Evolutionary conservation across 371 early-diverging fungal species (phyloP), one percentile per base, ranked within the genome.

Genomic region (Apophysomyces variabilis): DNA sequence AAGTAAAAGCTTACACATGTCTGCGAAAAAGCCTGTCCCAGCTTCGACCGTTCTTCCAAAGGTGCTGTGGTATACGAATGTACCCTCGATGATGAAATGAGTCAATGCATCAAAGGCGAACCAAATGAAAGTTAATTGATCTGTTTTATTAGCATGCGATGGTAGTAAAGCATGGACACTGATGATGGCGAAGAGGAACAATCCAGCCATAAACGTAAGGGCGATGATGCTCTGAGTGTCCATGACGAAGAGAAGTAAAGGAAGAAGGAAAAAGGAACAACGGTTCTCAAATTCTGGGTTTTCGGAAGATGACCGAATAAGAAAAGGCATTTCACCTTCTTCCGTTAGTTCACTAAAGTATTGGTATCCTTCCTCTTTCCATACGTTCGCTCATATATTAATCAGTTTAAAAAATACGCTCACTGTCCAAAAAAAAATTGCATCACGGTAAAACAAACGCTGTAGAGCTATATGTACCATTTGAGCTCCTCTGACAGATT

Each of bases 1-100:
- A 26, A 26, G 32, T 26, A 26, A 26, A 26, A 26, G 32, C 69
- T 69, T 66, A 70, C 70, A 77, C 56, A 77, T 66, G 37, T 61
- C 58, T n/a, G 70, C 78, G 57, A 77, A 68, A 38, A 64, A 58
- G 4, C 71, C 69, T 14, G 60, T 43, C 38, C 73, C 69, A 8
- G 59, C 58, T 38, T 65, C 65, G 8, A 76, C 71, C 0, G 70
- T 68, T 37, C 75, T 66, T 21, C 73, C 73, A 54, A 72, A 63
- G 12, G 67, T 66, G 32, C 70, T 70, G 43, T 69, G 61, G 47
- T 66, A 70, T 16, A 76, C 66, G 61, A 76, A 76, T 35, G 70
- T 64, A 32, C 73, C 76, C 54, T 76, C 76, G 38, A 76, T 60
- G 45, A 76, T 66, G 41, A 72, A 70, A 59, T 76, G 76, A 7